Evolutionary conservation across 768 basidiomycete species (phyloP).

Genomic region (Leucocoprinus birnbaumii): DNA sequence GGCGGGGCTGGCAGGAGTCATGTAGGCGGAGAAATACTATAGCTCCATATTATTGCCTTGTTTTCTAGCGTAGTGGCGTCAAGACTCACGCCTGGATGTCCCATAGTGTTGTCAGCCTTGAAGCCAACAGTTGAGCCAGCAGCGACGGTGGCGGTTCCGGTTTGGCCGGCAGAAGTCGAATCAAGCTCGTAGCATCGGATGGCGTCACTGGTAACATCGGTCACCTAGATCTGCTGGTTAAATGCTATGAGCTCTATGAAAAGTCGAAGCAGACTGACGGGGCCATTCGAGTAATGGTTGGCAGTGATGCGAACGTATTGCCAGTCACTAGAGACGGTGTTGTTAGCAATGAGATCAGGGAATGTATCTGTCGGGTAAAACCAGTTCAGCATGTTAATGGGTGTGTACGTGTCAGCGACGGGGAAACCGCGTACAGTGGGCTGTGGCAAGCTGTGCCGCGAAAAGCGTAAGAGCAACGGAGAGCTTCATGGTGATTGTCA

Average conservation of each 20-base stretch:
- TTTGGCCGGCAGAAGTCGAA: slow-evolving; percentile 21
- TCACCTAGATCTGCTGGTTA: slow-evolving; percentile 22
- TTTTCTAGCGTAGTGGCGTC: not conserved
- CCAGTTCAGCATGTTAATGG: too few species aligned
- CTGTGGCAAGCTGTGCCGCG: slow-evolving; percentile 1
- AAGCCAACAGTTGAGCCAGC: slow-evolving; percentile 30
- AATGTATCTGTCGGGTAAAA: too few species aligned
- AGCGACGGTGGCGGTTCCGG: slow-evolving; percentile 26
- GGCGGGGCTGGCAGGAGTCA: slow-evolving; percentile 28
- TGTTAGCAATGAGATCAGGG: slow-evolving; percentile 26
- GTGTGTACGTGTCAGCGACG: too few species aligned
- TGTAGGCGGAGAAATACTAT: slow-evolving; percentile 31
- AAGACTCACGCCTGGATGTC: slow-evolving; percentile 28
- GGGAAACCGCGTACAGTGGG: not conserved
- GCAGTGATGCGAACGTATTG: slow-evolving; percentile 32
- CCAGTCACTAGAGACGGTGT: slow-evolving; percentile 26
- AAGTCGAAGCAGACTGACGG: slow-evolving; percentile 18
- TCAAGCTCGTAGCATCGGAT: slow-evolving; percentile 33
- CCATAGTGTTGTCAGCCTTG: slow-evolving; percentile 29
- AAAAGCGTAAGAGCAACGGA: not conserved
- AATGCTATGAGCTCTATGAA: too few species aligned
- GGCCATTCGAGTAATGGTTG: slow-evolving; percentile 30
- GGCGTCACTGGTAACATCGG: slow-evolving; percentile 30
- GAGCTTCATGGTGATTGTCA: not conserved
- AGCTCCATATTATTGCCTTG: not conserved